Conservation (phyloP, 495 filamentous ascomycete species). For the Xylaria castorea region DNA sequence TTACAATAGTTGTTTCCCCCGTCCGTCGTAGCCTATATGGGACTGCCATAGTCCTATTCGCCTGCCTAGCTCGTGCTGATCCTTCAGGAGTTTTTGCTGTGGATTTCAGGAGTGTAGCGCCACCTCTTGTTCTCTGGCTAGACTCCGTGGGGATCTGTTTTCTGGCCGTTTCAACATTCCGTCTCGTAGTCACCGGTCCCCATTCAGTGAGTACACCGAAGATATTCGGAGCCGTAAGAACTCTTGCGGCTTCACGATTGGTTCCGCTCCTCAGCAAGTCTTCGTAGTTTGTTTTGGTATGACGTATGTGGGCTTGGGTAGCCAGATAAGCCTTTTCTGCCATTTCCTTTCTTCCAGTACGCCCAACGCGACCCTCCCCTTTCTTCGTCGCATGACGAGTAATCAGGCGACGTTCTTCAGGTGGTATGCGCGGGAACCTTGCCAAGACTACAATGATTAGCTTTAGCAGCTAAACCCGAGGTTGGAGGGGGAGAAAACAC, state of each 20-base stretch:
- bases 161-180: background rate
- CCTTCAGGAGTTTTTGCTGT: background rate
- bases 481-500: background rate
- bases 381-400: slow-evolving; percentile 43
- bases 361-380: slow-evolving; percentile 44
- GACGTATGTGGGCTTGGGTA: slow-evolving; percentile 48
- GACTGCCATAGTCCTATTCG: background rate
- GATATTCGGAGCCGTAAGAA: slow-evolving; percentile 25
- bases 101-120: background rate
- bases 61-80: background rate
- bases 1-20: background rate
- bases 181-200: background rate
- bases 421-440: slow-evolving; percentile 42
- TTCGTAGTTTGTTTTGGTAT: slow-evolving; percentile 49
- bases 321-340: slow-evolving; percentile 44
- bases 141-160: background rate
- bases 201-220: background rate
- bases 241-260: slow-evolving; percentile 32
- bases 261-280: slow-evolving; percentile 31
- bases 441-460: slow-evolving; percentile 29
- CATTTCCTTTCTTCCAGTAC: slow-evolving; percentile 37
- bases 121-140: background rate
- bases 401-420: slow-evolving; percentile 30
- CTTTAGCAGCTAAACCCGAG: background rate
- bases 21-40: background rate